These are phyloP conservation scores for Neurospora sp. DNA, from an alignment of 495 filamentous ascomycete genomes.

Conservation along the genomic window DNA sequence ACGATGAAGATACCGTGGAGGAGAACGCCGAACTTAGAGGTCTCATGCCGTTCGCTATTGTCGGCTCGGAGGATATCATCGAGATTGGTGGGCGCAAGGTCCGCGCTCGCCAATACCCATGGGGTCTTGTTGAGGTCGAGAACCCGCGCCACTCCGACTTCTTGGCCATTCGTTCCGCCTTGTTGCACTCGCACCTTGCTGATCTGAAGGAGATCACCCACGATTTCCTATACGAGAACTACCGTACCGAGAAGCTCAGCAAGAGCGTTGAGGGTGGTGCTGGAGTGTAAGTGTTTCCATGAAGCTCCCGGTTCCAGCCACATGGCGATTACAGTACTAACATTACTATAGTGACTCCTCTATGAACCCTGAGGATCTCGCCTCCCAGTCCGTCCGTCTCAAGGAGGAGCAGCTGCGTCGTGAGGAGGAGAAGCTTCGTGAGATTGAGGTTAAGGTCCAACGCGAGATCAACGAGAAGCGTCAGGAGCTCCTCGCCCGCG, in stretches of 20 bases:
- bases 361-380: conserved; percentile 96
- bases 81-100: conserved; percentile 89
- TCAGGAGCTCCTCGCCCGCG: conserved; percentile 93
- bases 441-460: conserved; percentile 98
- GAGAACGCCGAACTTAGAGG: conserved; percentile 96
- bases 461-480: conserved; percentile 99
- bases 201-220: conserved; percentile 99
- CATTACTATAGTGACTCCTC: conserved; percentile 53
- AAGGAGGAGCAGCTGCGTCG: conserved; percentile 99
- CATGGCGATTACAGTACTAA: conserved; percentile 20
- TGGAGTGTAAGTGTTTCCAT: conserved; percentile 57
- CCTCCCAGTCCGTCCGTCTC: conserved; percentile 89
- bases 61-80: conserved; percentile 89
- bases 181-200: conserved; percentile 93
- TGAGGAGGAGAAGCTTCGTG: conserved; percentile 98
- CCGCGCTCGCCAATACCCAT: conserved; percentile 92
- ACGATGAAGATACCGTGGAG: conserved; percentile 98
- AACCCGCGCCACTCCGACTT: conserved; percentile 99
- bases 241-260: conserved; percentile 99
- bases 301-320: neutral
- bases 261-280: conserved; percentile 94
- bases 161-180: conserved; percentile 88
- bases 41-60: conserved; percentile 97
- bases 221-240: conserved; percentile 99
- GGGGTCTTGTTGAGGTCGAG: conserved; percentile 97